Evolutionary conservation across 768 basidiomycete species (phyloP).

Genomic region (Russula dissimulans): DNA sequence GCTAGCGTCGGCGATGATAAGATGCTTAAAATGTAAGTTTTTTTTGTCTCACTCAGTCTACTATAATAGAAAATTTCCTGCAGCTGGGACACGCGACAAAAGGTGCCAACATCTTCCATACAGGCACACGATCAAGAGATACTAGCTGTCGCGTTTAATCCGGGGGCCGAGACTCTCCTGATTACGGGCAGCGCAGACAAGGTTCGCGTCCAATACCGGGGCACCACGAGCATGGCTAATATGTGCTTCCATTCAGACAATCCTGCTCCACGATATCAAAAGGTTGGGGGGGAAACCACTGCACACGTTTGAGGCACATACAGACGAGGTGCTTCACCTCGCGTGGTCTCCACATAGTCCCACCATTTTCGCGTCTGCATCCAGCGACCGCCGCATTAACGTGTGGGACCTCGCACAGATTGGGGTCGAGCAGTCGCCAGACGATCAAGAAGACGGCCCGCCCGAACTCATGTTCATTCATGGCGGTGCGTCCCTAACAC

Average conservation of each 20-base stretch:
- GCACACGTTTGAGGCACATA: conserved; percentile 88
- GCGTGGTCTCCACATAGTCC: conserved; percentile 93
- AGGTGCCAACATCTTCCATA: conserved; percentile 56
- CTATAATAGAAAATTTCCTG: conserved; percentile 4
- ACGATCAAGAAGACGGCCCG: conserved; percentile 97
- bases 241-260: conserved; percentile 45
- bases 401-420: conserved; percentile 91
- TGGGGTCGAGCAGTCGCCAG: conserved; percentile 93
- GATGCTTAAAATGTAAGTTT: conserved; percentile 79
- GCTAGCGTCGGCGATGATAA: conserved; percentile 96
- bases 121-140: conserved; percentile 91
- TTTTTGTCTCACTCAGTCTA: neutral
- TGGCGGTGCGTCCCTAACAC: conserved; percentile 47
- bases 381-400: conserved; percentile 87
- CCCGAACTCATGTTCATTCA: conserved; percentile 95
- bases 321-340: conserved; percentile 88
- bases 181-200: conserved; percentile 93
- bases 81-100: conserved; percentile 89
- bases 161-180: conserved; percentile 65
- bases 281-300: conserved; percentile 60
- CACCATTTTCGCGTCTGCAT: conserved; percentile 90
- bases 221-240: neutral
- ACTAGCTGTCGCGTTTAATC: conserved; percentile 84
- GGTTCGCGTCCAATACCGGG: conserved; percentile 34
- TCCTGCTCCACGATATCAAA: conserved; percentile 81